Percentiles rank a stretch among this genome's conserved stretches.
These are phyloP conservation scores for Rhizopogon sp. DNA, from an alignment of 768 basidiomycete species.

Conservation along the genomic window DNA sequence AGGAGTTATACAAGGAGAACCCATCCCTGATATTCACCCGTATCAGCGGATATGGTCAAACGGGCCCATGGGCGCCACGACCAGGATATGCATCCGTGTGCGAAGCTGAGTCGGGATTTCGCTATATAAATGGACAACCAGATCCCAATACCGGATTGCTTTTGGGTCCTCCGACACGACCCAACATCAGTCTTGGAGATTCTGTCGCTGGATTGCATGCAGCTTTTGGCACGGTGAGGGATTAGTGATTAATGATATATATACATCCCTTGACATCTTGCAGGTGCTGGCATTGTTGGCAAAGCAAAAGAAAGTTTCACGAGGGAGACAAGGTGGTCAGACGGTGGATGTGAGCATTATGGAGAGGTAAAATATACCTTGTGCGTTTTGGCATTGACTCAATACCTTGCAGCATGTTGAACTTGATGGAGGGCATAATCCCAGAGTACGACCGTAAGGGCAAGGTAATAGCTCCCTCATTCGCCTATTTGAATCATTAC, in stretches of 20 bases:
- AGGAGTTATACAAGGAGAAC: conserved; percentile 60
- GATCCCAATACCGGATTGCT: conserved; percentile 48
- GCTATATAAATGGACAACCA: conserved; percentile 66
- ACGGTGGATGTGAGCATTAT: conserved; percentile 73
- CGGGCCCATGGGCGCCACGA: conserved; percentile 65
- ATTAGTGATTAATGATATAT: conserved; percentile 6
- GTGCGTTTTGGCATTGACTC: background rate
- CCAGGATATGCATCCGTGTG: conserved; percentile 74
- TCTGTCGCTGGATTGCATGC: conserved; percentile 69
- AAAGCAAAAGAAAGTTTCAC: conserved; percentile 29
- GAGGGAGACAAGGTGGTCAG: conserved; percentile 33
- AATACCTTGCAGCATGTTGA: conserved; percentile 51
- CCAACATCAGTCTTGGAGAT: conserved; percentile 70
- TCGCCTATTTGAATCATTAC: background rate
- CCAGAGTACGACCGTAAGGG: conserved; percentile 72
- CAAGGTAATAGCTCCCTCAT: conserved; percentile 34
- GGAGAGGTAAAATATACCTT: conserved; percentile 43
- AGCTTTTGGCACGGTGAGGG: conserved; percentile 60
- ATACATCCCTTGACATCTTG: background rate
- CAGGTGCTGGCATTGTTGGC: conserved; percentile 60
- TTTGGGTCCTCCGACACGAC: conserved; percentile 59
- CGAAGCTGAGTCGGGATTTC: conserved; percentile 71
- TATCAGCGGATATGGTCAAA: conserved; percentile 75
- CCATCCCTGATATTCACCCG: conserved; percentile 89
- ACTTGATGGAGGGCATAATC: conserved; percentile 73